Base-by-base conservation (phyloP, 345 rosid species). In the Dimocarpus longan region DNA sequence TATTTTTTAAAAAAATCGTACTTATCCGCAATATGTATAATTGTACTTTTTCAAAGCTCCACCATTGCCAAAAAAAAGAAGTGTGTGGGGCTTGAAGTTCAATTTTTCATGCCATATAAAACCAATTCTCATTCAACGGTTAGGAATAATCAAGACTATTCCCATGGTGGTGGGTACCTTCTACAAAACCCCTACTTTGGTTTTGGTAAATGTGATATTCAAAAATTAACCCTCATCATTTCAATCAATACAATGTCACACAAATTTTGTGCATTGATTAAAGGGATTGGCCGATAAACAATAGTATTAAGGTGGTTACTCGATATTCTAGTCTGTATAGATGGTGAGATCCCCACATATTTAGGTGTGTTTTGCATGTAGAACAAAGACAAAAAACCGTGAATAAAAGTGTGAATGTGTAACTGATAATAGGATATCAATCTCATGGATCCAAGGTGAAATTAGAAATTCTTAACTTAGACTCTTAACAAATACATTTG, bases 121-220 rank as follows among this genome's bases (percentile, higher is more conserved):
- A 40, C 52, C 54, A 67, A 76, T 54, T 63, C 79, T 52, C 37
- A 37, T 4, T 76, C 79, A 52, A 66, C 32, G 66, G 79, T 76
- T 13, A 50, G 52, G 71, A 76, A 54, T 32, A 76, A 54, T 32
- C 52, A 52, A 52, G 37, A 39, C 65, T 39, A 50, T n/a, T 67
- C 3, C 32, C 56, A 10, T 62, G 39, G 67, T 59, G 28, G 65
- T 42, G 76, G 56, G 68, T 60, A 60, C 54, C 24, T 3, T 48
- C 26, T 4, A 1, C 40, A 74, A 74, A 21, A 62, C 37, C 69
- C 50, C 50, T 13, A 73, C 39, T 12, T 73, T 13, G 54, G 56
- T 42, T 59, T 63, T 63, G 48, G 64, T 63, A 7, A 57, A 65
- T 75, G 18, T 64, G 18, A 75, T 7, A 8, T 60, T 24, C 12